Percentiles rank a stretch among this genome's conserved stretches.
Conservation (phyloP, 106 monocot genomes). For the Dioscorea dumetorum region DNA sequence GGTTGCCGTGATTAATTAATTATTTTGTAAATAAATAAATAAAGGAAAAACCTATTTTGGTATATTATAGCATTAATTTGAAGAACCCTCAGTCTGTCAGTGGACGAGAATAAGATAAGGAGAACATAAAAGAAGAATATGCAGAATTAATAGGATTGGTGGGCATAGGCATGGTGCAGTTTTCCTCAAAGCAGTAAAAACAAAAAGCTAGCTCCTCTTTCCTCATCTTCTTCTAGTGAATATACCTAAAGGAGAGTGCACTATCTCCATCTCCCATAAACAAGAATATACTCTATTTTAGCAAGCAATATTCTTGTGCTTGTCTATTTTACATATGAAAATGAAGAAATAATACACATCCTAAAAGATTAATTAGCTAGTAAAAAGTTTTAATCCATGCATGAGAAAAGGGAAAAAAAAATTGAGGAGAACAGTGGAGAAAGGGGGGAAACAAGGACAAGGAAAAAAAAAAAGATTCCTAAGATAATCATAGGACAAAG, state of each 20-base stretch:
- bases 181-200: neutral
- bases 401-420: neutral
- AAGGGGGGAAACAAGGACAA: neutral
- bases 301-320: no score
- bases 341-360: neutral
- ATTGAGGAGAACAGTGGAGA: neutral
- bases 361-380: neutral
- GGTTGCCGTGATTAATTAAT: neutral
- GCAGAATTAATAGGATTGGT: neutral
- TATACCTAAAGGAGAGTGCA: neutral
- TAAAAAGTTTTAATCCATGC: neutral
- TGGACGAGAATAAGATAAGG: neutral
- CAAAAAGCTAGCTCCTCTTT: neutral
- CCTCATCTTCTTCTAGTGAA: neutral
- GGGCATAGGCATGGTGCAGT: neutral
- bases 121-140: neutral
- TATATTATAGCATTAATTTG: no score
- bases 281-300: no score
- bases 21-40: no score
- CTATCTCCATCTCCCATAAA: neutral
- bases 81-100: neutral
- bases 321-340: neutral
- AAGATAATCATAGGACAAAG: neutral
- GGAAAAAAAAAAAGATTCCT: no score
- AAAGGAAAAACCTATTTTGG: no score